A percentile compares a stretch with the other conserved stretches of the same genome.
These are phyloP conservation scores for Penicillium nucicola DNA, from an alignment of 495 filamentous ascomycete species.

Conservation along the genomic window DNA sequence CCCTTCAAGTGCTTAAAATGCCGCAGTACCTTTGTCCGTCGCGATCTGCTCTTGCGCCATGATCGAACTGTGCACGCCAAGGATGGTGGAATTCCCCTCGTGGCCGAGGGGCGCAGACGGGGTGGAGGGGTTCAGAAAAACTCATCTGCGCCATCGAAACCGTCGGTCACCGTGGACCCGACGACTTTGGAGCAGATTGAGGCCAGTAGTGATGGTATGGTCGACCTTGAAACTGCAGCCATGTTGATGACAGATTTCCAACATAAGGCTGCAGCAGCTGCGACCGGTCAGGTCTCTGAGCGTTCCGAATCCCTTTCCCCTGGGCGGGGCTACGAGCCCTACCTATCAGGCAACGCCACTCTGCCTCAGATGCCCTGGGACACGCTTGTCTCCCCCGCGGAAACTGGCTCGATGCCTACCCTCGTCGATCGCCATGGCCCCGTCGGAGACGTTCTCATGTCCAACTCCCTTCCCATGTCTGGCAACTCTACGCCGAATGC, in stretches of 20 bases:
- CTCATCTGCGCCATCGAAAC: constrained; percentile 71
- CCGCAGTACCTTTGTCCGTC: constrained; percentile 95
- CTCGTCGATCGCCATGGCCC: constrained; percentile 64
- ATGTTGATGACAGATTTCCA: constrained; percentile 99
- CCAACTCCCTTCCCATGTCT: constrained; percentile 65
- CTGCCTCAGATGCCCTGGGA: constrained; percentile 91
- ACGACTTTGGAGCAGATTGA: constrained; percentile 92
- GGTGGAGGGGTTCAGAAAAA: constrained; percentile 61
- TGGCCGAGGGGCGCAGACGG: constrained; percentile 90
- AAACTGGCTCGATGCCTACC: constrained; percentile 60
- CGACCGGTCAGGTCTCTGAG: constrained; percentile 70
- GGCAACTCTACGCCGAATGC: constrained; percentile 76
- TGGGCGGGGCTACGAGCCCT: constrained; percentile 63
- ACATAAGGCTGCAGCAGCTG: constrained; percentile 88
- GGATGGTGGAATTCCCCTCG: constrained; percentile 92
- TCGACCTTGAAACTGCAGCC: constrained; percentile 96
- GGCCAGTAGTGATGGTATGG: constrained; percentile 88
- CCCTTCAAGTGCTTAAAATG: constrained; percentile 99
- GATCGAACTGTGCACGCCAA: constrained; percentile 98
- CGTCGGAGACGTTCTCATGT: constrained; percentile 59
- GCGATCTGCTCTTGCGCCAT: constrained; percentile 93
- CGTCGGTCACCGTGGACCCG: constrained; percentile 79
- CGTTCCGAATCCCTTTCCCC: constrained; percentile 70
- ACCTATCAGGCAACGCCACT: constrained; percentile 71
- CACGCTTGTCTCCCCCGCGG: constrained; percentile 65